Evolutionary conservation across 495 filamentous ascomycete species (phyloP).

Genomic region (Peziza echinospora): DNA sequence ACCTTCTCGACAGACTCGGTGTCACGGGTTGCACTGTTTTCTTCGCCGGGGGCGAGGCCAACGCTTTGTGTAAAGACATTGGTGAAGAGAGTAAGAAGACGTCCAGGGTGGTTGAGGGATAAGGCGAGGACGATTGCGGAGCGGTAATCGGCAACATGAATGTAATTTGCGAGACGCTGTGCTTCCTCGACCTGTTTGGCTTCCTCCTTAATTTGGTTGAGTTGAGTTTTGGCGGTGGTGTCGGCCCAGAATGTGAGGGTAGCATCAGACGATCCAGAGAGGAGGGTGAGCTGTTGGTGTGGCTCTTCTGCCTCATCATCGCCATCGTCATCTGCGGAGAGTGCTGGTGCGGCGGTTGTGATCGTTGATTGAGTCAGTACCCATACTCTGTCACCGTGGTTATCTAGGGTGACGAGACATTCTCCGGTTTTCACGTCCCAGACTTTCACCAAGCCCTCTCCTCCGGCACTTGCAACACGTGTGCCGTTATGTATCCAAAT

Average conservation of each 20-base stretch:
- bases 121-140: constrained; percentile 82
- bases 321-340: neutral
- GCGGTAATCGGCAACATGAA: constrained; percentile 62
- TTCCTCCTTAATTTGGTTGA: constrained; percentile 42
- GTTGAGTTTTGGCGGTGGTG: constrained; percentile 60
- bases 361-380: constrained; percentile 32
- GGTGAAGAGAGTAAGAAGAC: constrained; percentile 64
- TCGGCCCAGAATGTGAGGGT: constrained; percentile 90
- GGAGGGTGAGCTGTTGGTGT: constrained; percentile 33
- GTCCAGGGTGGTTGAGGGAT: constrained; percentile 74
- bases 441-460: constrained; percentile 89
- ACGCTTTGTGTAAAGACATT: constrained; percentile 45
- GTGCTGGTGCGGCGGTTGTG: constrained; percentile 20
- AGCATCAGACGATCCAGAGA: constrained; percentile 75
- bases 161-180: constrained; percentile 78
- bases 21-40: constrained; percentile 27
- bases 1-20: constrained; percentile 66
- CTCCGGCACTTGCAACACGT: constrained; percentile 67
- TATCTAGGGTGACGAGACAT: constrained; percentile 69
- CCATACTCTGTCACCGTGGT: constrained; percentile 88
- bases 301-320: constrained; percentile 6
- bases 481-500: constrained; percentile 50
- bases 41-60: constrained; percentile 38
- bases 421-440: constrained; percentile 75
- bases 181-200: constrained; percentile 74